Conservation (phyloP, 2,329 filamentous ascomycete species). For the Aureobasidium sp. region DNA sequence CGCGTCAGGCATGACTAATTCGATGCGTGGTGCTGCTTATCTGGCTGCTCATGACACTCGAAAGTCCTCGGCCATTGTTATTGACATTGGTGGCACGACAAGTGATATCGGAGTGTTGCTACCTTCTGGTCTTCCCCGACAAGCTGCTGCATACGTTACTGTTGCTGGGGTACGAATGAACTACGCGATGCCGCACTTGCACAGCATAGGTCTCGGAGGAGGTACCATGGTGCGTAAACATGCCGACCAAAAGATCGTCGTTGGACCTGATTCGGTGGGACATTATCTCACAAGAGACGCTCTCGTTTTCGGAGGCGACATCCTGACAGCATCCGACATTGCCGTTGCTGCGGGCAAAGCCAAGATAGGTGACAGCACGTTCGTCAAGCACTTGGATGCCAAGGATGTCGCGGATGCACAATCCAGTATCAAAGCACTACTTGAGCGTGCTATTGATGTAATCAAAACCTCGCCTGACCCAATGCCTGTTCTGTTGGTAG, state of each 20-base stretch:
- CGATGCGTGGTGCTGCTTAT: conserved; percentile 51
- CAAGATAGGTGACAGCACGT: conserved; percentile 22
- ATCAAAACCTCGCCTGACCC: conserved; percentile 51
- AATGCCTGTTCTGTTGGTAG: conserved; percentile 49
- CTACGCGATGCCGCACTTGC: conserved; percentile 40
- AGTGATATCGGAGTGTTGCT: conserved; percentile 55
- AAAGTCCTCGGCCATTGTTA: conserved; percentile 43
- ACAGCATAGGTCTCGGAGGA: conserved; percentile 51
- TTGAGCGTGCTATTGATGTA: conserved; percentile 48
- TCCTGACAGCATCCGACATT: conserved; percentile 49
- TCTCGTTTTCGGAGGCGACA: conserved; percentile 47
- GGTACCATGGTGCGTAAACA: conserved; percentile 39
- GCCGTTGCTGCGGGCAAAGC: conserved; percentile 31
- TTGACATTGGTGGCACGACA: conserved; percentile 61
- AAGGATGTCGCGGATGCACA: conserved; percentile 22
- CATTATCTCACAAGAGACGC: conserved; percentile 43
- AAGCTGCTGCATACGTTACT: conserved; percentile 54
- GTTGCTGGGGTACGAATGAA: conserved; percentile 53
- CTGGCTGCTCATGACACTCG: conserved; percentile 35
- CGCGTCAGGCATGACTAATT: conserved; percentile 46
- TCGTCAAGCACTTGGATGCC: conserved; percentile 19
- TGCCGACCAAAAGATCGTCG: conserved; percentile 29
- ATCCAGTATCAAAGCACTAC: conserved; percentile 37
- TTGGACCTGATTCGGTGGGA: conserved; percentile 54
- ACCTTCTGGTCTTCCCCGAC: conserved; percentile 54